Evolutionary conservation across 2,329 filamentous ascomycete genomes (phyloP), one percentile per base, ranked within the genome.

Genomic region (Nemania abortiva): DNA sequence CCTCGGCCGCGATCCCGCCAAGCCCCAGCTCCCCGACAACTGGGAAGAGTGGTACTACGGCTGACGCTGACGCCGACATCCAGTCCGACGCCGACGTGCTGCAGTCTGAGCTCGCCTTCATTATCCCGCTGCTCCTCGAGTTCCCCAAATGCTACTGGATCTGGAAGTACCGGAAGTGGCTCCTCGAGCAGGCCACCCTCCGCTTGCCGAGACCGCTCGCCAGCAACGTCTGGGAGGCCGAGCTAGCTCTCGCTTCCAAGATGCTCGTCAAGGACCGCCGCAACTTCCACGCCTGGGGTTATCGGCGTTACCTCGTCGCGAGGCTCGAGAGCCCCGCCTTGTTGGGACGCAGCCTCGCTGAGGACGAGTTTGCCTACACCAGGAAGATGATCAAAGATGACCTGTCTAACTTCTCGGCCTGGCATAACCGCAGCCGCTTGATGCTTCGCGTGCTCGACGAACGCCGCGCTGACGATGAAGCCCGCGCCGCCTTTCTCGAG

Each of bases 91-190:
- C 84, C 50, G 82, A 89, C 2, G 78, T 91, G 37, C 86, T 98
- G 70, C 87, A 88, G 55, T 84, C 87, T 64, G 96, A 99, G 79
- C 85, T 99, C 39, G 83, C 84, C 56, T 97, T 98, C 77, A 90
- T 95, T 39, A 88, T 98, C 49, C 93, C 93, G 0, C 86, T 99
- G 22, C 87, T 99, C 58, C 87, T 93, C 72, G 89, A 94, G 73
- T 95, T 90, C 73, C 96, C 96, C 6, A 99, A 99, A 80, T 98
- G 96, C 85, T 99, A 99, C 83, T 98, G 96, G 95, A 95, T 99
- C 77, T 99, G 96, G 96, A 97, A 97, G 75, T 95, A 98, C 81
- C 91, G 96, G 31, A 82, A 91, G 54, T 99, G 96, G 95, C 84
- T 95, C 2, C 84, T 99, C 15, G 84, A 91, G 63, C 88, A 93